Conservation (phyloP, 2,329 filamentous ascomycete species). For the Cylindrodendrum hubeiense region DNA sequence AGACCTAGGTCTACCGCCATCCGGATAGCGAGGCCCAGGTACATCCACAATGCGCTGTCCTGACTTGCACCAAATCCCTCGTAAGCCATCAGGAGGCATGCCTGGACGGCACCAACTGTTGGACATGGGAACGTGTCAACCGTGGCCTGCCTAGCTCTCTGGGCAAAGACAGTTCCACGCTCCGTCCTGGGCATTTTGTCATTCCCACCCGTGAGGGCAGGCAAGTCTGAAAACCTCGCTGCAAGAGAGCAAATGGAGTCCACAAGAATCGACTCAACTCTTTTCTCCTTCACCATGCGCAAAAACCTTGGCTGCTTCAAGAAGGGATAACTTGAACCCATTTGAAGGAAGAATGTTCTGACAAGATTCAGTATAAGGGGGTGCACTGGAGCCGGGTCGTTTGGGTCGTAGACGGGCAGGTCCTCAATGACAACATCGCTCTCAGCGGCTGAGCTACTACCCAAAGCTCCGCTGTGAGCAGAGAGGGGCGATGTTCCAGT, state of each 20-base stretch:
- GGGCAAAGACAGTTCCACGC: constrained; percentile 82
- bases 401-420: constrained; percentile 81
- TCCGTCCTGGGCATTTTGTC: constrained; percentile 70
- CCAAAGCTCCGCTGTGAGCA: constrained; percentile 47
- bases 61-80: constrained; percentile 90
- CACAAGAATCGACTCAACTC: constrained; percentile 85
- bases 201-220: constrained; percentile 60
- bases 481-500: constrained; percentile 66
- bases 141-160: constrained; percentile 84
- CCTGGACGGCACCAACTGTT: constrained; percentile 85
- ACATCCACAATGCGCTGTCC: constrained; percentile 95
- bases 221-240: constrained; percentile 80
- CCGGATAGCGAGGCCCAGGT: constrained; percentile 86
- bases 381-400: constrained; percentile 77
- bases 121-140: constrained; percentile 87
- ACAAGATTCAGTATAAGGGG: constrained; percentile 82
- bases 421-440: constrained; percentile 63
- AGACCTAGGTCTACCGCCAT: constrained; percentile 85
- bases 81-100: constrained; percentile 86
- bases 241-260: constrained; percentile 87
- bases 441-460: constrained; percentile 57
- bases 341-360: constrained; percentile 83
- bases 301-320: constrained; percentile 79
- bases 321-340: constrained; percentile 90
- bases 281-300: constrained; percentile 82